A percentile compares a stretch with the other conserved stretches of the same genome.
These are phyloP conservation scores for Globisporangium takayamanum DNA, from an alignment of 352 stramenopile genomes.

Conservation along the genomic window DNA sequence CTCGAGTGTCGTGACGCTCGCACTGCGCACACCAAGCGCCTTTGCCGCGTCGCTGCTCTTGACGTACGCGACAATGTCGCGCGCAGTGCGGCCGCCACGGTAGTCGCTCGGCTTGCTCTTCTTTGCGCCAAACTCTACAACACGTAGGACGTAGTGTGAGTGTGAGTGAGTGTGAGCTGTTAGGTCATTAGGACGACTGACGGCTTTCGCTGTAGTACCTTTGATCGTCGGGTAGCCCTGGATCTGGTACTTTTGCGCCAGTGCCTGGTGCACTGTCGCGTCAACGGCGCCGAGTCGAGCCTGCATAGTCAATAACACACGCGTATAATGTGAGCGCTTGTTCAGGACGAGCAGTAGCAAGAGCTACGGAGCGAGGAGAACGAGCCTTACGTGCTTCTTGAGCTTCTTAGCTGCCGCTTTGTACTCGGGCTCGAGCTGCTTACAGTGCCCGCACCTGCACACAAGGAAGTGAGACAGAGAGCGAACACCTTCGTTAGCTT, in stretches of 20 bases:
- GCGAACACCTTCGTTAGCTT: too few species aligned
- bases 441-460: slow-evolving; percentile 86
- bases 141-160: background rate
- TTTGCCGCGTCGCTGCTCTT: slow-evolving; percentile 62
- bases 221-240: slow-evolving; percentile 81
- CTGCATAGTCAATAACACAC: slow-evolving; percentile 16
- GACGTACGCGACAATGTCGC: slow-evolving; percentile 69
- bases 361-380: background rate
- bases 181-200: background rate
- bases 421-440: slow-evolving; percentile 87
- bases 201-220: slow-evolving; percentile 26
- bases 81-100: slow-evolving; percentile 47
- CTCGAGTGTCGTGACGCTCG: slow-evolving; percentile 36
- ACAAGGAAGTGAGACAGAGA: too few species aligned
- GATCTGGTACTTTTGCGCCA: slow-evolving; percentile 75
- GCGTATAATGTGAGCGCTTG: background rate
- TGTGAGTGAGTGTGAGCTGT: background rate
- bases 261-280: slow-evolving; percentile 43
- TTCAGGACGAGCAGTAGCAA: background rate
- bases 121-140: slow-evolving; percentile 62
- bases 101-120: slow-evolving; percentile 79
- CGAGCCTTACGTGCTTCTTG: slow-evolving; percentile 50
- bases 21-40: slow-evolving; percentile 54
- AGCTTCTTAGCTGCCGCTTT: slow-evolving; percentile 84
- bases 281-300: slow-evolving; percentile 64